phyloP scores from a whole-genome alignment of 2,329 filamentous ascomycete species.

The Albifimbria verrucaria region DNA sequence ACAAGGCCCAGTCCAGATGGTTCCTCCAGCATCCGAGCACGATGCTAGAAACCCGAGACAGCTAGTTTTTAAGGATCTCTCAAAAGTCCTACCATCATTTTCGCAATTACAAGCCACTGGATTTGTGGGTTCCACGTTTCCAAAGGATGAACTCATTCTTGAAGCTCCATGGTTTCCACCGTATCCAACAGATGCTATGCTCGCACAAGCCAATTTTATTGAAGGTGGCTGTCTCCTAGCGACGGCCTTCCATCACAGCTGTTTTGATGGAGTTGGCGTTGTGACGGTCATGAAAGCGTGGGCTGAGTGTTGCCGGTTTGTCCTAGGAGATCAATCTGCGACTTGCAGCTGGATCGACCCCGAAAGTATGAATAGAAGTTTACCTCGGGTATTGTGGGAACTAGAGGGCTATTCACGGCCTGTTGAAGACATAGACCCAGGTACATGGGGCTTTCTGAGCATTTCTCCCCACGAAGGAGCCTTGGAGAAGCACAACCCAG shows the following conservation, averaged over 20 bases:
- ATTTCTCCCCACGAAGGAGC: conserved; percentile 13
- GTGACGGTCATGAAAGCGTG: conserved; percentile 24
- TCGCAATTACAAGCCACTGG: conserved; percentile 16
- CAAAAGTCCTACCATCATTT: conserved; percentile 20
- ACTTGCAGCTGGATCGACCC: conserved; percentile 23
- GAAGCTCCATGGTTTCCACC: conserved; percentile 16
- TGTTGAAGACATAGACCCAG: conserved; percentile 19
- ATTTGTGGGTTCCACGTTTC: conserved; percentile 23
- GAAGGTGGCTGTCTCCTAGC: conserved; percentile 25
- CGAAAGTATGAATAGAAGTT: conserved; percentile 25
- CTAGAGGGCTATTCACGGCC: conserved; percentile 17
- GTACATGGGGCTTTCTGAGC: conserved; percentile 21
- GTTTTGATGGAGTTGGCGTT: conserved; percentile 24
- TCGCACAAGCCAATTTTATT: conserved; percentile 28
- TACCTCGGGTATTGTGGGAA: conserved; percentile 23
- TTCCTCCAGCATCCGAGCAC: conserved; percentile 12
- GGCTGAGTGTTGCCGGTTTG: conserved; percentile 26
- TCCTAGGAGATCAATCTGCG: conserved; percentile 20
- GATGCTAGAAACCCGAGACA: conserved; percentile 5
- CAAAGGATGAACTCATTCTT: conserved; percentile 20
- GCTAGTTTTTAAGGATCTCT: conserved; percentile 23
- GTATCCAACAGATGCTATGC: conserved; percentile 24
- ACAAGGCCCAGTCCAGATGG: conserved; percentile 17
- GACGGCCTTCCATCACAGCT: conserved; percentile 20
- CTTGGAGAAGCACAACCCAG: background rate